Evolutionary conservation across 257 asterid genomes (phyloP).

Genomic region (Agastache rugosa): DNA sequence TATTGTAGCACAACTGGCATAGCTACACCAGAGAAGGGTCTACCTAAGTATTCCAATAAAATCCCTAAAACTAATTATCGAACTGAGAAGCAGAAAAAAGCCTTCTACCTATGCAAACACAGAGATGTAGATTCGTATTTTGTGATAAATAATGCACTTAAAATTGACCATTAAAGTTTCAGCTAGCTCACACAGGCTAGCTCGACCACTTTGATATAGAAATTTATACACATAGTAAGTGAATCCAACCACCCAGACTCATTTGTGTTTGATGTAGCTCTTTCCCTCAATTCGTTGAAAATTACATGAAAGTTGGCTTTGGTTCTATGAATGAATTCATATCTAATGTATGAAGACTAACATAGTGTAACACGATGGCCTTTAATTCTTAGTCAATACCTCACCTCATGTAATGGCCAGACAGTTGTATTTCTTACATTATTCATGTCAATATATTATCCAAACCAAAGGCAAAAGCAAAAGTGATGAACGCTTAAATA

Average conservation of each 20-base stretch:
- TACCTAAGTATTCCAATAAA: background rate
- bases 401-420: conserved; percentile 18
- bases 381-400: background rate
- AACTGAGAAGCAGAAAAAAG: background rate
- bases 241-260: conserved; percentile 10
- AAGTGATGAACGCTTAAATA: background rate
- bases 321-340: background rate
- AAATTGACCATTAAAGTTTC: conserved; percentile 1
- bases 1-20: background rate
- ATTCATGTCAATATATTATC: background rate
- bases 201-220: background rate
- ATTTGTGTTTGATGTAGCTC: background rate
- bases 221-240: background rate
- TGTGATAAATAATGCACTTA: background rate
- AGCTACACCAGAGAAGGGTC: background rate
- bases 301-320: background rate
- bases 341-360: background rate
- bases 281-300: background rate
- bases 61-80: background rate
- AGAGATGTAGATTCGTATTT: background rate
- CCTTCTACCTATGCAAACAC: background rate
- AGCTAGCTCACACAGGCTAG: background rate
- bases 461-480: background rate
- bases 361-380: background rate
- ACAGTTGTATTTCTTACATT: background rate